Evolutionary conservation across 176 grass and related monocot genomes (phyloP), one percentile per base, ranked within the genome.

Genomic region (Aegilops umbellulata): DNA sequence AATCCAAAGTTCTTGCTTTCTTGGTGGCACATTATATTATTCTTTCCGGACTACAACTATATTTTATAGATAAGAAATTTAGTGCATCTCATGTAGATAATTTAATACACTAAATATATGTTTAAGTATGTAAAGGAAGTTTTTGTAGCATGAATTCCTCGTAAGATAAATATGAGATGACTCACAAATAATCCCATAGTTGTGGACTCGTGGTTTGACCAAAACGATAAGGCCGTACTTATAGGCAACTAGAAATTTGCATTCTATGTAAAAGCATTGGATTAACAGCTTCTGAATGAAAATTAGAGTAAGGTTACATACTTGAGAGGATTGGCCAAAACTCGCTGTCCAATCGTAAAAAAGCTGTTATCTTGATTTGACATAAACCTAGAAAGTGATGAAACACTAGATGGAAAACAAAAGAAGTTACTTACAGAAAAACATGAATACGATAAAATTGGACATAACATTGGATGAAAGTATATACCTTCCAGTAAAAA

Each of bases 311-410:
- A 81, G 62, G 49, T 76, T 79, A 66, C 87, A 82, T 91, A 98
- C 96, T 92, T 98, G 82, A 98, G 96, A 87, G 96, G 96, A 82
- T 89, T 95, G 39, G 96, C 96, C 36, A 95, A 82, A 85, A 98
- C 87, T 29, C 96, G 76, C 86, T 98, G 96, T 47, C 96, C 96
- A 68, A 98, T 98, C 16, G 93, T 95, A 73, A 95, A 90, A 91
- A 95, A 98, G 77, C 96, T 98, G 32, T 71, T 98, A 81, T 98
- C 96, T 90, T 98, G 96, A 74, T 98, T 98, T 53, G 93, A 98
- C 96, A 98, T 98, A 86, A 98, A 98, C 96, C 96, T 94, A 64
- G 96, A 90, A 79, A 98, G 92, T 35, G 96, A 98, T 24, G 96
- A 98, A 95, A 98, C 92, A 92, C 96, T 95, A 86, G 19, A 95